Evolutionary conservation across 352 stramenopile genomes (phyloP), one percentile per base, ranked within the genome.

Genomic region (Globisporangium carolinianum): DNA sequence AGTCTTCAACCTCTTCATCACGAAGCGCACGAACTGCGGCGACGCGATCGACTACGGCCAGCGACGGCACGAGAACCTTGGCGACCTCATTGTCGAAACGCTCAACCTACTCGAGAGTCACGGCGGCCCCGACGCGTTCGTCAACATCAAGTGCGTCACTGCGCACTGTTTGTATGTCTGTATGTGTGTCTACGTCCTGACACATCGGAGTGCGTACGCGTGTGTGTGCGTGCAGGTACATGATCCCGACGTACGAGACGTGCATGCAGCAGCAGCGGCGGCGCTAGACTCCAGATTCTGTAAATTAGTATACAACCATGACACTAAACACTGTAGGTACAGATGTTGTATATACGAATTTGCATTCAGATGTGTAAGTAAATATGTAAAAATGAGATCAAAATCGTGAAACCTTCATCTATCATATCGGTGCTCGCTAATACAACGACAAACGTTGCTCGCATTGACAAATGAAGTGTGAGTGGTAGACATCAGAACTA

Each of bases 201-300:
- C 7, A 14, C 24, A 53, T 18, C 42, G 51, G 41, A 42, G 10
- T 12, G 8, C 56, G 12, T n/a, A 18, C 32, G 17, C 17, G 2
- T 35, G 11, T 47, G 42, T 57, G n/a, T 51, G 32, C 11, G 15
- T 6, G n/a, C 65, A 61, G 90, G 84, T 98, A 98, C 67, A 94
- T 98, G 74, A 88, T 98, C 35, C 95, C 95, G 8, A 97, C 95
- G 5, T 98, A 98, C 65, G 89, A 98, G 72, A 96, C 85, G 72
- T 97, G 91, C 63, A 71, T 81, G 45, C 65, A 43, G 24, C 24
- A 79, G 52, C 67, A 57, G 6, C 48, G 43, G 6, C 39, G 17
- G 39, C 47, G 59, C 11, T 65, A 60, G 8, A 24, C 24, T 24
- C 24, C 24, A 24, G 24, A 24, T 24, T 24, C 24, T 24, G 24